Percentiles rank a stretch among this genome's conserved stretches.
phyloP scores from a whole-genome alignment of 2,329 filamentous ascomycete species.

The Kalaharituber pfeilii region DNA sequence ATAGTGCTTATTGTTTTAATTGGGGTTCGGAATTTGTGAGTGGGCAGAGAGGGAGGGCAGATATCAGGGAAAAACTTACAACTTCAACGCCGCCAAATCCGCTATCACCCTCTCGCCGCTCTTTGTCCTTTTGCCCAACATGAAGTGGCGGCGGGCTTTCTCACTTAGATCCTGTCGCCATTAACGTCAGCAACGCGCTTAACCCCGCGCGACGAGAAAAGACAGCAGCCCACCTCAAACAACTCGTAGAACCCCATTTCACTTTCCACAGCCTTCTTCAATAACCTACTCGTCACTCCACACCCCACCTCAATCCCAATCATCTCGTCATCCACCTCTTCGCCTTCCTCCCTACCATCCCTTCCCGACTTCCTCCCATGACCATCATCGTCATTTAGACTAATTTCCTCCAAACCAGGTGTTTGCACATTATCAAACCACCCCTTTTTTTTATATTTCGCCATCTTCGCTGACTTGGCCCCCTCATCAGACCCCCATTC shows the following conservation, averaged over 20 bases:
- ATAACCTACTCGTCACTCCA: slow-evolving; percentile 15
- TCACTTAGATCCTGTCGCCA: slow-evolving; percentile 63
- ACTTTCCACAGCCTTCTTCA: slow-evolving; percentile 39
- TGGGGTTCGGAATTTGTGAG: too few species aligned
- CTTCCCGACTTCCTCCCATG: slow-evolving; percentile 21
- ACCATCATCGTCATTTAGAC: slow-evolving; percentile 33
- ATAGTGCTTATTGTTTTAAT: too few species aligned
- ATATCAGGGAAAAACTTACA: too few species aligned
- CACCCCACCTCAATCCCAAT: slow-evolving; percentile 11
- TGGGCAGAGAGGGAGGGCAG: background rate
- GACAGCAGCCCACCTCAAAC: slow-evolving; percentile 19
- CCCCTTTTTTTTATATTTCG: slow-evolving; percentile 26
- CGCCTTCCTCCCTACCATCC: slow-evolving; percentile 24
- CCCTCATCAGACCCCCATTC: slow-evolving; percentile 49
- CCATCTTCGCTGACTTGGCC: slow-evolving; percentile 25
- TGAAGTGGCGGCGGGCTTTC: slow-evolving; percentile 65
- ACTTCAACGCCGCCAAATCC: slow-evolving; percentile 74
- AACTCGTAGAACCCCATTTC: slow-evolving; percentile 42
- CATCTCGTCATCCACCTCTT: slow-evolving; percentile 12
- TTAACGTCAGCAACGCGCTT: too few species aligned
- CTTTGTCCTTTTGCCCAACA: slow-evolving; percentile 58
- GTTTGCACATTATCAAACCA: slow-evolving; percentile 26
- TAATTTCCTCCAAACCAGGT: slow-evolving; percentile 40
- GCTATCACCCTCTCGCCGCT: slow-evolving; percentile 62
- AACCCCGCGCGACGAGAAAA: too few species aligned